Conservation (phyloP, 1,139 yeast genomes). For the Yarrowia galli region DNA sequence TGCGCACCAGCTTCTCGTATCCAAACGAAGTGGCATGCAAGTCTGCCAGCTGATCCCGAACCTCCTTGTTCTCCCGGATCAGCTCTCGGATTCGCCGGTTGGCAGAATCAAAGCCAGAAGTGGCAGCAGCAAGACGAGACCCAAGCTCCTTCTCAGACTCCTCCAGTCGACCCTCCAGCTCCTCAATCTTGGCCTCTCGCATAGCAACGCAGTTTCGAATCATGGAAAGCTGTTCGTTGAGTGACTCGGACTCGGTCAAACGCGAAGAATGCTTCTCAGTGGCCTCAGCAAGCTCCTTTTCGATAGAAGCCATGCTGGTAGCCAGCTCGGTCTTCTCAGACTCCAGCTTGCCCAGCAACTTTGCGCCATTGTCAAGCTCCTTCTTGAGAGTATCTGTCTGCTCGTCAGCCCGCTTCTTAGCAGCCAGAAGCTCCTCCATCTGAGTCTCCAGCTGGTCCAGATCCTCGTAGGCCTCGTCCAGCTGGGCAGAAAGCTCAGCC, state of each 20-base stretch:
- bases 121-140: slow-evolving; percentile 45
- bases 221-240: slow-evolving; percentile 38
- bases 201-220: slow-evolving; percentile 44
- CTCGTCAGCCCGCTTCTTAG: slow-evolving; percentile 51
- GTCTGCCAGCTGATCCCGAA: slow-evolving; percentile 53
- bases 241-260: slow-evolving; percentile 1
- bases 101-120: slow-evolving; percentile 51
- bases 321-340: slow-evolving; percentile 48
- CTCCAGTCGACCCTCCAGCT: slow-evolving; percentile 51
- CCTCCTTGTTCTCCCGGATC: slow-evolving; percentile 58
- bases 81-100: slow-evolving; percentile 56
- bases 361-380: slow-evolving; percentile 51
- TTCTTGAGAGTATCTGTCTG: slow-evolving; percentile 48
- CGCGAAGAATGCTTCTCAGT: slow-evolving; percentile 35
- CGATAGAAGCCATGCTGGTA: slow-evolving; percentile 44
- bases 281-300: slow-evolving; percentile 45
- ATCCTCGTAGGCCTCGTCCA: slow-evolving; percentile 51
- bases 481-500: slow-evolving; percentile 53
- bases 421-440: slow-evolving; percentile 51
- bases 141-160: slow-evolving; percentile 52
- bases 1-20: slow-evolving; percentile 51
- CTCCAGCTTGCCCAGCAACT: slow-evolving; percentile 49
- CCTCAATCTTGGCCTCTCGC: slow-evolving; percentile 52
- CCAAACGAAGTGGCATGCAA: slow-evolving; percentile 53
- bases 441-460: slow-evolving; percentile 53